phyloP scores from a whole-genome alignment of 805 yeast genomes.

The Barnettozyma vustinii region DNA sequence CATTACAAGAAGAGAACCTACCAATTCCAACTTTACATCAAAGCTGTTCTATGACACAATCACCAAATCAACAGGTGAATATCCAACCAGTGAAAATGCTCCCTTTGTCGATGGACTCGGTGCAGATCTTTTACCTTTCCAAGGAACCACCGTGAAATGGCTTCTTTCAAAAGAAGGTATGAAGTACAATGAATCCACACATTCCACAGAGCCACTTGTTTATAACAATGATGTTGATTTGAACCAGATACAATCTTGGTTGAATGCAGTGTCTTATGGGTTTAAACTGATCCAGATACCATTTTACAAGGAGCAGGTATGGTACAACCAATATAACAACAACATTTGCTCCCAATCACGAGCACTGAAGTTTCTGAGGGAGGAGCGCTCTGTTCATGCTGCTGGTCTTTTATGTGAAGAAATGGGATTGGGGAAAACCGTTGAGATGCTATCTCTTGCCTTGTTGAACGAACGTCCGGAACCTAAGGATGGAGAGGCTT shows the following conservation, averaged over 20 bases:
- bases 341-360: slow-evolving; percentile 34
- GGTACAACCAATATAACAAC: slow-evolving; percentile 49
- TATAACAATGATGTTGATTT: not conserved
- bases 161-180: slow-evolving; percentile 46
- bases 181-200: slow-evolving; percentile 26
- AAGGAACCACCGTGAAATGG: slow-evolving; percentile 53
- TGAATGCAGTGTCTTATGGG: slow-evolving; percentile 47
- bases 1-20: not conserved
- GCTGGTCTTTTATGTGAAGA: slow-evolving; percentile 69
- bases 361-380: slow-evolving; percentile 26
- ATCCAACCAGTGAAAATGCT: slow-evolving; percentile 11
- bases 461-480: slow-evolving; percentile 52
- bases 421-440: slow-evolving; percentile 96
- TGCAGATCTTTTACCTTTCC: slow-evolving; percentile 43
- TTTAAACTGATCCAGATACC: slow-evolving; percentile 34
- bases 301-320: slow-evolving; percentile 17
- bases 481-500: slow-evolving; percentile 4
- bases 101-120: slow-evolving; percentile 38
- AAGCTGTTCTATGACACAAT: slow-evolving; percentile 45
- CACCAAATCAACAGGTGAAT: slow-evolving; percentile 36
- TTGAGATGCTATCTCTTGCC: slow-evolving; percentile 70
- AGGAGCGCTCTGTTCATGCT: slow-evolving; percentile 17
- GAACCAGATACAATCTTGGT: slow-evolving; percentile 11
- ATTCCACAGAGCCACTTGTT: slow-evolving; percentile 19
- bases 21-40: slow-evolving; percentile 18